Percentiles rank a stretch among this genome's conserved stretches.
These are phyloP conservation scores for Puccinia horiana DNA, from an alignment of 1,284 basidiomycete genomes.

Conservation along the genomic window DNA sequence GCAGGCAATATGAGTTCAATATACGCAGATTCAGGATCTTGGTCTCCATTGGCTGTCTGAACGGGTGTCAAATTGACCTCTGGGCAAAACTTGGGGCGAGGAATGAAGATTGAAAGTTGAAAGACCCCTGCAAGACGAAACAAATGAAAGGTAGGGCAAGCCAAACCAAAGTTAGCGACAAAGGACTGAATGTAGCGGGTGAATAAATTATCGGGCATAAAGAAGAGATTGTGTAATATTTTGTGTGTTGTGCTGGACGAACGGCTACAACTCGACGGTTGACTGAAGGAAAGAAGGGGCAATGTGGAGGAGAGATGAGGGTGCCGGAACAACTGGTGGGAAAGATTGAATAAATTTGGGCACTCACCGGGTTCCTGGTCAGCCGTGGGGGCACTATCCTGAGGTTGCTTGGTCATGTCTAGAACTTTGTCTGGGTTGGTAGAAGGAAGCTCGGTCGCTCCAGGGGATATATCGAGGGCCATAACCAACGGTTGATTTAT, in stretches of 20 bases:
- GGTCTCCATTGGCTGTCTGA: not conserved
- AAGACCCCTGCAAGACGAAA: slow-evolving; percentile 23
- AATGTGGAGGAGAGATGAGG: not conserved
- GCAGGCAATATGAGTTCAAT: slow-evolving; percentile 50
- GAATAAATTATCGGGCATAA: no score
- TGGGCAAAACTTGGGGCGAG: slow-evolving; percentile 38
- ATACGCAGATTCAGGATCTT: slow-evolving; percentile 42
- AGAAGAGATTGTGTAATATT: not conserved
- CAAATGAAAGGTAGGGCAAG: no score
- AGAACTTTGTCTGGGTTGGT: not conserved
- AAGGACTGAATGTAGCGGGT: no score
- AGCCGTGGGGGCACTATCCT: not conserved
- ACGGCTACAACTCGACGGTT: not conserved
- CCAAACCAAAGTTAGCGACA: not conserved
- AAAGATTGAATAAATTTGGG: not conserved
- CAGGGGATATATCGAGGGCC: not conserved
- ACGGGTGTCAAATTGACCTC: slow-evolving; percentile 34
- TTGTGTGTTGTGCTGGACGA: not conserved
- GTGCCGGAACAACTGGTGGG: not conserved
- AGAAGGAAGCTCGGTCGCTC: not conserved
- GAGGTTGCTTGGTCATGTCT: not conserved
- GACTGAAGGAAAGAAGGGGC: not conserved
- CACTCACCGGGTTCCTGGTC: slow-evolving; percentile 19
- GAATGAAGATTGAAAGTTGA: slow-evolving; percentile 46
- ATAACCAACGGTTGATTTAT: not conserved